A percentile compares a stretch with the other conserved stretches of the same genome.
Evolutionary conservation across 2,329 filamentous ascomycete genomes (phyloP).

Genomic region (Trichoderma afroharzianum): DNA sequence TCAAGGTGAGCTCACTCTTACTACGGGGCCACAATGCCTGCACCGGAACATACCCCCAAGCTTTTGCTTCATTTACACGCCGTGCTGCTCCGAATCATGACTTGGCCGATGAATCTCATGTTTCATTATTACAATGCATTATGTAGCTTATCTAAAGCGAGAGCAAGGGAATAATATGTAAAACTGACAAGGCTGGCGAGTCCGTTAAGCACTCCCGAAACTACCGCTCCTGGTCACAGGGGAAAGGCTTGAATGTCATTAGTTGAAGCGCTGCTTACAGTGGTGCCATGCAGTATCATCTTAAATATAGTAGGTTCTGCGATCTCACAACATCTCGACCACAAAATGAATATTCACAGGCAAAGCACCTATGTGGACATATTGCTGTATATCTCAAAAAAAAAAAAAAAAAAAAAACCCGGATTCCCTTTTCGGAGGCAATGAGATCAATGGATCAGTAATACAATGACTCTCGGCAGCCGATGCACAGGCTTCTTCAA

Average conservation of each 20-base stretch:
- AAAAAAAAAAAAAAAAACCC: no score
- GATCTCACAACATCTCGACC: no score
- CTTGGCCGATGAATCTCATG: no score
- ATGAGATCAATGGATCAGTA: neutral
- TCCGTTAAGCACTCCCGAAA: no score
- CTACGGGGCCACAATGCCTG: neutral
- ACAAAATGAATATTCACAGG: no score
- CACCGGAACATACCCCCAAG: neutral
- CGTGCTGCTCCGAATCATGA: neutral
- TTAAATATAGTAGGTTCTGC: neutral
- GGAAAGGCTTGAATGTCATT: no score
- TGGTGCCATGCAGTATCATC: neutral
- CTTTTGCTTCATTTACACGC: neutral
- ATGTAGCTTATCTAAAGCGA: no score
- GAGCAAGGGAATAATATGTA: neutral
- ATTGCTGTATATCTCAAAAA: no score
- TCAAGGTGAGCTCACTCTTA: neutral
- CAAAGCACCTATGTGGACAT: no score
- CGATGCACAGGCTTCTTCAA: neutral
- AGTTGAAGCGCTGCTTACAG: no score
- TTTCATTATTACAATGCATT: no score
- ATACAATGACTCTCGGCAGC: neutral
- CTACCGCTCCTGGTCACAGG: neutral
- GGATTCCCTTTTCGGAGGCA: no score
- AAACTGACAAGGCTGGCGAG: neutral